phyloP scores from a whole-genome alignment of 1,284 basidiomycete species.

The Agroathelia rolfsii region DNA sequence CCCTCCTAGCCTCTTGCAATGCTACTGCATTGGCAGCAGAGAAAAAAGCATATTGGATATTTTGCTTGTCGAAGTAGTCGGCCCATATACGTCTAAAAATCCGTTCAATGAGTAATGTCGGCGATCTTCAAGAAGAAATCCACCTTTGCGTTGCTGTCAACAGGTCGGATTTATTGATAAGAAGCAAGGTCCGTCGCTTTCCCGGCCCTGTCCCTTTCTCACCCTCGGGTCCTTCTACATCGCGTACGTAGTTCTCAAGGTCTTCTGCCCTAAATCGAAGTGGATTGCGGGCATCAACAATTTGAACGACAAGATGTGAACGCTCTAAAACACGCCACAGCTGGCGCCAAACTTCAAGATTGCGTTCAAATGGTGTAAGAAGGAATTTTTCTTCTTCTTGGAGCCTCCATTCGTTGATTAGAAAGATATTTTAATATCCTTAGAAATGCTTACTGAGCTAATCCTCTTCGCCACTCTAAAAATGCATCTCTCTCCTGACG shows the following conservation, averaged over 20 bases:
- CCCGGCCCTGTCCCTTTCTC: constrained; percentile 70
- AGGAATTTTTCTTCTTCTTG: constrained; percentile 76
- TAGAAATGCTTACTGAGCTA: constrained; percentile 67
- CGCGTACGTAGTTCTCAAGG: constrained; percentile 79
- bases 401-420: constrained; percentile 33
- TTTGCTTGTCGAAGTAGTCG: constrained; percentile 82
- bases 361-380: constrained; percentile 91
- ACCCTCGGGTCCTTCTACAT: constrained; percentile 69
- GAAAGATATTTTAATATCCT: too few relatives aligned
- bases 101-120: constrained; percentile 9
- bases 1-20: constrained; percentile 62
- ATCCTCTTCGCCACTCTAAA: constrained; percentile 80
- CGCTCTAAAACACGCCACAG: constrained; percentile 92
- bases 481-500: constrained; percentile 83
- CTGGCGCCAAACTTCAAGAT: constrained; percentile 94
- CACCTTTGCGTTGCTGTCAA: constrained; percentile 83
- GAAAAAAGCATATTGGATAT: constrained; percentile 89
- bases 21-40: constrained; percentile 88
- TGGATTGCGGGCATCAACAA: constrained; percentile 92
- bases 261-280: constrained; percentile 88
- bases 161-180: constrained; percentile 97
- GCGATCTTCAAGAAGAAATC: constrained; percentile 18
- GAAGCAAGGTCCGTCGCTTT: constrained; percentile 66
- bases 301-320: constrained; percentile 90
- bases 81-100: constrained; percentile 68